These are phyloP conservation scores for Penicillium malachiteum DNA, from an alignment of 495 filamentous ascomycete genomes.

Conservation along the genomic window DNA sequence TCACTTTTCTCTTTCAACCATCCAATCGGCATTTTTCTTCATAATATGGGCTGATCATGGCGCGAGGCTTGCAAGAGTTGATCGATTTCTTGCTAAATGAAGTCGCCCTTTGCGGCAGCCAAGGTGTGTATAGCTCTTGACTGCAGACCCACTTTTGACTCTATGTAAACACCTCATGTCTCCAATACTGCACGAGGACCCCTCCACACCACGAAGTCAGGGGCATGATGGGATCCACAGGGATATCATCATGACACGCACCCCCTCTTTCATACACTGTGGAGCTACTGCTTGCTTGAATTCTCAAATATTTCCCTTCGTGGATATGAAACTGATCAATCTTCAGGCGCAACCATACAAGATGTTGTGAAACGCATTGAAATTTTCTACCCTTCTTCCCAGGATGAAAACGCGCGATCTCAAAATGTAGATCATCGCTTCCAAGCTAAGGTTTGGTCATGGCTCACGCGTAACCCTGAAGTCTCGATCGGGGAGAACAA, in stretches of 20 bases:
- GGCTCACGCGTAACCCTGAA: slow-evolving; percentile 54
- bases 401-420: slow-evolving; percentile 15
- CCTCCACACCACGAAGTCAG: too few relatives aligned
- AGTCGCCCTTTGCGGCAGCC: slow-evolving; percentile 66
- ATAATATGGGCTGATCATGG: slow-evolving; percentile 50
- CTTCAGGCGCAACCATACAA: slow-evolving; percentile 40
- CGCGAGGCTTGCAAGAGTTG: slow-evolving; percentile 63
- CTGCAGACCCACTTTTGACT: slow-evolving; percentile 24
- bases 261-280: too few relatives aligned
- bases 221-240: too few relatives aligned
- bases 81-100: slow-evolving; percentile 69
- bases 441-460: slow-evolving; percentile 55
- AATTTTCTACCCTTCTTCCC: slow-evolving; percentile 36
- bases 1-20: background rate
- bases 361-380: slow-evolving; percentile 41
- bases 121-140: slow-evolving; percentile 56
- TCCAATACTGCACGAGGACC: too few relatives aligned
- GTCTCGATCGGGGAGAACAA: slow-evolving; percentile 45
- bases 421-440: slow-evolving; percentile 50
- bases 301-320: background rate
- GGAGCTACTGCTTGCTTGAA: too few relatives aligned
- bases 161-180: background rate
- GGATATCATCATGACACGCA: too few relatives aligned
- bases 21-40: background rate
- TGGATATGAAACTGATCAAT: slow-evolving; percentile 7